These are phyloP conservation scores for Globisporangium apiculatum DNA, from an alignment of 352 stramenopile species.

Conservation along the genomic window DNA sequence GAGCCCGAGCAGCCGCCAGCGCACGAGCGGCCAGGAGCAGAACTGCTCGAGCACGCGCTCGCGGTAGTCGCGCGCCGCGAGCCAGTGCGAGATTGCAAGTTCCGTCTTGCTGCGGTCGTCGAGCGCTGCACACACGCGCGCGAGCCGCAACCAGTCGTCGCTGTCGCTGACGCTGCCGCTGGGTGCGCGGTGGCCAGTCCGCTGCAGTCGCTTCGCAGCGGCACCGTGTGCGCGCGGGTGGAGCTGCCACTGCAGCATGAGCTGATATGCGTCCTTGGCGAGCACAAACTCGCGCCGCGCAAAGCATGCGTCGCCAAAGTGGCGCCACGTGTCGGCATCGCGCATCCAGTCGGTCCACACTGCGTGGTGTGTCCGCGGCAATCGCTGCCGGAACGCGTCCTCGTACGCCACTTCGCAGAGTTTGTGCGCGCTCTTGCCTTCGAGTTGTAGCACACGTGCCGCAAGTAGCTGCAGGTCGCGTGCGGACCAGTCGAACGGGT, in stretches of 20 bases:
- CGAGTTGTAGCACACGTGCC: conserved; percentile 48
- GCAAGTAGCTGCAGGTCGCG: conserved; percentile 57
- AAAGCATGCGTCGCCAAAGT: conserved; percentile 45
- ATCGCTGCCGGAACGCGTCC: conserved; percentile 36
- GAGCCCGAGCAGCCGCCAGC: conserved; percentile 55
- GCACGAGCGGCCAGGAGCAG: conserved; percentile 39
- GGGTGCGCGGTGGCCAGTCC: background rate
- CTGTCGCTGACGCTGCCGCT: conserved; percentile 4
- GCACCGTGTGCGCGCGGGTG: conserved; percentile 17
- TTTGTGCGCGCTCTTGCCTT: conserved; percentile 26
- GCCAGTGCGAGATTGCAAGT: conserved; percentile 31
- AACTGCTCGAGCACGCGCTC: conserved; percentile 38
- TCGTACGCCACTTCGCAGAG: conserved; percentile 61
- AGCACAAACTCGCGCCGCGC: conserved; percentile 40
- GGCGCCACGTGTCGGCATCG: conserved; percentile 36
- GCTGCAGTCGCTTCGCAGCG: background rate
- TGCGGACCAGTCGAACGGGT: conserved; percentile 38
- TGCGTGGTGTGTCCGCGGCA: conserved; percentile 22
- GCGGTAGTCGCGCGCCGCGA: conserved; percentile 26
- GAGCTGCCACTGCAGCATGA: conserved; percentile 49
- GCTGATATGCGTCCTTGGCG: conserved; percentile 47
- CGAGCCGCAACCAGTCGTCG: conserved; percentile 50
- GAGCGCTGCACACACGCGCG: conserved; percentile 32
- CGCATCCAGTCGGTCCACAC: conserved; percentile 65
- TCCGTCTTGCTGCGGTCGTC: conserved; percentile 28